Evolutionary conservation across 2,329 filamentous ascomycete genomes (phyloP).

Genomic region (Fusarium nanum): DNA sequence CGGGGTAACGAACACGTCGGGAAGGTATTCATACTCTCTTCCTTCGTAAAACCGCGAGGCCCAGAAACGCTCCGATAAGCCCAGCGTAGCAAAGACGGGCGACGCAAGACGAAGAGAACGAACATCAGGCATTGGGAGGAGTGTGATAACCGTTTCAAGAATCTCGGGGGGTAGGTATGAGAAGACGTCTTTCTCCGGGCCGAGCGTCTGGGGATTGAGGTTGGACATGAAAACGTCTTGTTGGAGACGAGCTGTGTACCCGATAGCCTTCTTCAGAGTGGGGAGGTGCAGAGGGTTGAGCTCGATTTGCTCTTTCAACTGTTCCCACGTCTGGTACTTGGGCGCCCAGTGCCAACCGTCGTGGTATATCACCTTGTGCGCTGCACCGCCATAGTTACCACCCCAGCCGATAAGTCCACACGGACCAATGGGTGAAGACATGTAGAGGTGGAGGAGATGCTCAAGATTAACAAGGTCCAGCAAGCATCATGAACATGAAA

Average conservation of each 20-base stretch:
- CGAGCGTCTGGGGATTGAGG: neutral
- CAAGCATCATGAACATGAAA: too few relatives aligned
- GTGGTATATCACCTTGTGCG: neutral
- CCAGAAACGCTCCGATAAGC: slow-evolving; percentile 28
- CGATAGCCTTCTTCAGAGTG: neutral
- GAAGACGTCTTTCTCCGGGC: slow-evolving; percentile 13
- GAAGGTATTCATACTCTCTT: slow-evolving; percentile 19
- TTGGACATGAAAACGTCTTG: slow-evolving; percentile 7
- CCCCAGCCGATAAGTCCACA: slow-evolving; percentile 17
- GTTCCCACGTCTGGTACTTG: too few relatives aligned
- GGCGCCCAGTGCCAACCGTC: too few relatives aligned
- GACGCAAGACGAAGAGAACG: slow-evolving; percentile 30
- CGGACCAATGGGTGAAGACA: too few relatives aligned
- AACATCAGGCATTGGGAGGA: slow-evolving; percentile 16
- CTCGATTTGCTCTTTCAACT: neutral
- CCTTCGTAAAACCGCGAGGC: slow-evolving; percentile 21
- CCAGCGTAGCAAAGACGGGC: slow-evolving; percentile 14
- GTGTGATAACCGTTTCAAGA: slow-evolving; percentile 12
- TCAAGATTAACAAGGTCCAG: too few relatives aligned
- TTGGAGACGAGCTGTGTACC: neutral
- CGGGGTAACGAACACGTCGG: neutral
- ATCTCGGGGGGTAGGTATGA: slow-evolving; percentile 20
- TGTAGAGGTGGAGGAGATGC: too few relatives aligned
- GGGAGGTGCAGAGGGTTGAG: slow-evolving; percentile 19
- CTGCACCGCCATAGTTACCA: slow-evolving; percentile 17